Percentiles rank a stretch among this genome's conserved stretches.
These are phyloP conservation scores for Eucalyptus rudis DNA, from an alignment of 345 rosid genomes.

Conservation along the genomic window DNA sequence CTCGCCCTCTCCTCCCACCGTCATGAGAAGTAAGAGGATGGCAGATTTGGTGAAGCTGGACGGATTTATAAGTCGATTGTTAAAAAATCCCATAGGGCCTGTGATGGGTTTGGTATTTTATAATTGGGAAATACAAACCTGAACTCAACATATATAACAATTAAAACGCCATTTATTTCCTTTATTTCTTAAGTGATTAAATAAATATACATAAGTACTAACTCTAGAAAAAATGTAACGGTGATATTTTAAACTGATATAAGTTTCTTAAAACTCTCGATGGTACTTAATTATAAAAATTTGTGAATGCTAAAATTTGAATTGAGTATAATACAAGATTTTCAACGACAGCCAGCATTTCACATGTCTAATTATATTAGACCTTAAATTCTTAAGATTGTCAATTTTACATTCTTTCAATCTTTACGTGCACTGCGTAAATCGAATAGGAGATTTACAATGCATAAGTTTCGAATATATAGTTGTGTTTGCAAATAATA, in stretches of 20 bases:
- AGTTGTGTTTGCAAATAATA: background rate
- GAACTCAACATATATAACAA: background rate
- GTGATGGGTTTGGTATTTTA: background rate
- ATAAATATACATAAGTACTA: background rate
- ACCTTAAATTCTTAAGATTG: background rate
- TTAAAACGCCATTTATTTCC: background rate
- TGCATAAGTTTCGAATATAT: background rate
- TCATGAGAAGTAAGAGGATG: background rate
- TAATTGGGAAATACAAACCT: background rate
- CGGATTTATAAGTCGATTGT: background rate
- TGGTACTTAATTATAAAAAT: background rate
- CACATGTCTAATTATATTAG: background rate
- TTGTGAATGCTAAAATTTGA: background rate
- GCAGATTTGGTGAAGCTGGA: background rate
- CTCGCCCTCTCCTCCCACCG: background rate
- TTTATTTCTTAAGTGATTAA: background rate
- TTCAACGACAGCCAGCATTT: rapidly evolving
- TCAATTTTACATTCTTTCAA: background rate
- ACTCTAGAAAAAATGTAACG: background rate
- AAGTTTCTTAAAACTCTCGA: background rate
- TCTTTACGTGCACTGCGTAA: background rate
- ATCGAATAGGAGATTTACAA: background rate
- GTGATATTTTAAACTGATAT: background rate
- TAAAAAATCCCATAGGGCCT: background rate
- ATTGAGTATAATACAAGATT: background rate